Percentiles rank a stretch among this genome's conserved stretches.
phyloP scores from a whole-genome alignment of 768 basidiomycete species.

The Russula emetica region DNA sequence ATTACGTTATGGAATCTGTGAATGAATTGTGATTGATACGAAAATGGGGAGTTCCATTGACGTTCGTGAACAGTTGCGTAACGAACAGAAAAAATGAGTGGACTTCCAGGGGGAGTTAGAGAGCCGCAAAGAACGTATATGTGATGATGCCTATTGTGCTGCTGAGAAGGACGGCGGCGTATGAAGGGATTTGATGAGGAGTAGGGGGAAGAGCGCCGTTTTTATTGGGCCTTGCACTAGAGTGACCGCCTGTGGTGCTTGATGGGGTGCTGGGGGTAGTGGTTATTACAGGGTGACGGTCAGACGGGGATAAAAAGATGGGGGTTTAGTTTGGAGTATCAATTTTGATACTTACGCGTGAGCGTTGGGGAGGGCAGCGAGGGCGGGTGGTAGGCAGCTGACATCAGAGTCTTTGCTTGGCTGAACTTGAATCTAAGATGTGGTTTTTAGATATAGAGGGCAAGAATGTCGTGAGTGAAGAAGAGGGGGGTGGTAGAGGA shows the following conservation, averaged over 20 bases:
- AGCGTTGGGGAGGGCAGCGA: background rate
- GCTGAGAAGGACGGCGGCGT: constrained; percentile 8
- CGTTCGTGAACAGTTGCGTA: background rate
- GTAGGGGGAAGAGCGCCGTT: background rate
- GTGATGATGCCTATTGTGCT: constrained; percentile 8
- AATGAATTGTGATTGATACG: too few relatives aligned
- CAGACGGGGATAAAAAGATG: background rate
- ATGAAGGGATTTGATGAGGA: background rate
- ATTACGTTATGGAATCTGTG: background rate
- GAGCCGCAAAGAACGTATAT: constrained; percentile 3
- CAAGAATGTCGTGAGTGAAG: too few relatives aligned
- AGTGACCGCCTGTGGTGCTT: background rate
- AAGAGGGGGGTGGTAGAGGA: background rate
- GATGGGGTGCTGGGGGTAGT: background rate
- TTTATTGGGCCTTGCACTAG: background rate
- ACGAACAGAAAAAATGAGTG: background rate
- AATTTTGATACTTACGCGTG: background rate
- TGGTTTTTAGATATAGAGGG: too few relatives aligned
- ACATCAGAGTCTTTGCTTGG: constrained; percentile 33
- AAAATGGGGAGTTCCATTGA: background rate
- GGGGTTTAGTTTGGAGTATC: too few relatives aligned
- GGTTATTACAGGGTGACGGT: background rate
- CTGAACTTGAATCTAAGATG: constrained; percentile 37
- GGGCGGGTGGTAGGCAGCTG: constrained; percentile 37
- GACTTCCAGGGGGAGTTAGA: constrained; percentile 3